These are phyloP conservation scores for Paracorniculantispora psalliotae DNA, from an alignment of 2,329 filamentous ascomycete genomes.

Conservation along the genomic window DNA sequence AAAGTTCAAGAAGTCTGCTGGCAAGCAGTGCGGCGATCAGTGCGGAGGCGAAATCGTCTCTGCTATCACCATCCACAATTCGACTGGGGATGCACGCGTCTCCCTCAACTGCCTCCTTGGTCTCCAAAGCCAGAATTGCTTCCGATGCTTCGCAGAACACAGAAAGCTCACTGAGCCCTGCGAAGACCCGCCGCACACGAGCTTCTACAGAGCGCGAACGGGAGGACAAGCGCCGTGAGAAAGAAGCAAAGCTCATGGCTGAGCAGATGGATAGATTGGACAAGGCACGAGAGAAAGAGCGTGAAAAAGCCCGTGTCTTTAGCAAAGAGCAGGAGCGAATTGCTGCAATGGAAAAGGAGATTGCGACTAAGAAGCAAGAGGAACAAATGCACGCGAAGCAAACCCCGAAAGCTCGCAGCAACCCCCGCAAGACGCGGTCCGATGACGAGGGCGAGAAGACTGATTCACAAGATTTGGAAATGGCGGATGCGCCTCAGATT, in stretches of 20 bases:
- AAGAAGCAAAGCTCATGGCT: slow-evolving; percentile 56
- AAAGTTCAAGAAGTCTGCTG: slow-evolving; percentile 79
- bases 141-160: slow-evolving; percentile 17
- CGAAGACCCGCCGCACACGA: slow-evolving; percentile 46
- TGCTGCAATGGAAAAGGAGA: slow-evolving; percentile 48
- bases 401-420: slow-evolving; percentile 41
- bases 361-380: slow-evolving; percentile 49
- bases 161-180: slow-evolving; percentile 34
- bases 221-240: slow-evolving; percentile 62
- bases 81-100: slow-evolving; percentile 40
- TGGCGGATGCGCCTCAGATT: slow-evolving; percentile 48
- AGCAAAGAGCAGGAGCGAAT: slow-evolving; percentile 54
- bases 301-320: slow-evolving; percentile 59
- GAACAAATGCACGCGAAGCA: slow-evolving; percentile 38
- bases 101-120: slow-evolving; percentile 46
- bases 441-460: slow-evolving; percentile 28
- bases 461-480: slow-evolving; percentile 45
- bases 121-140: slow-evolving; percentile 21
- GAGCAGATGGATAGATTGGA: slow-evolving; percentile 60
- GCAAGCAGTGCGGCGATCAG: slow-evolving; percentile 66
- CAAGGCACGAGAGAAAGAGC: slow-evolving; percentile 64
- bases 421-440: slow-evolving; percentile 46
- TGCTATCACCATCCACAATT: slow-evolving; percentile 49
- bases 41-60: slow-evolving; percentile 55
- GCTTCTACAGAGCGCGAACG: slow-evolving; percentile 58